Evolutionary conservation across 225 moss, liverwort and hornwort genomes (phyloP), one percentile per base, ranked within the genome.

Genomic region (Marchantia paleacea): DNA sequence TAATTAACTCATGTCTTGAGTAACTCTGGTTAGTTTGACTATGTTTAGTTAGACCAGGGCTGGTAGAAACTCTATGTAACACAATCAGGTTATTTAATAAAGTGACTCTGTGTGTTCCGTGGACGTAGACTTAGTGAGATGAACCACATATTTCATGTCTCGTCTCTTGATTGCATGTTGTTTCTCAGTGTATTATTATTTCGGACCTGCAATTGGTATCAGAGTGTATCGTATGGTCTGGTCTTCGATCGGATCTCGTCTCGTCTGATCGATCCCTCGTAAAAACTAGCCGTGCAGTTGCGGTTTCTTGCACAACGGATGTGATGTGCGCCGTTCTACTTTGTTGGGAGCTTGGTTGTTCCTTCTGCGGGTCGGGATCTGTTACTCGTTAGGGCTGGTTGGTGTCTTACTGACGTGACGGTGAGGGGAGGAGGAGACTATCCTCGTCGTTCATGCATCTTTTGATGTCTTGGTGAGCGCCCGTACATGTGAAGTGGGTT

Each of bases 271-370:
- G 39, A 39, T 39, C 39, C 4, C 60, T 22, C 39, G 39, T 39
- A 5, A 5, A 2, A 5, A 39, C 39, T 39, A 2, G 28, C 57
- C 61, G 47, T 31, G 76, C 76, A 76, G 76, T 76, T 76, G 76
- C 76, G 76, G 60, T 76, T 62, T 76, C 76, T 76, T 76, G 76
- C 76, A 47, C 48, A n/a, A 76, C 60, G 39, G 76, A 76, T 61
- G 39, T 22, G 60, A 31, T 8, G 7, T 62, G 19, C n/a, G 31
- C 60, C n/a, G 14, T 2, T 66, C 66, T 19, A 2, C 30, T 4
- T 58, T 75, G 55, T 20, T 39, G n/a, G 24, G 66, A 1, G 22
- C 66, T 3, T 66, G 16, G 19, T 16, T 7, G 11, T 58, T 75
- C 28, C 54, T 76, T 26, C 55, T 10, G 12, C 54, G 15, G 60